Evolutionary conservation across 1,284 basidiomycete species (phyloP).

Genomic region (Chondrostereum purpureum): DNA sequence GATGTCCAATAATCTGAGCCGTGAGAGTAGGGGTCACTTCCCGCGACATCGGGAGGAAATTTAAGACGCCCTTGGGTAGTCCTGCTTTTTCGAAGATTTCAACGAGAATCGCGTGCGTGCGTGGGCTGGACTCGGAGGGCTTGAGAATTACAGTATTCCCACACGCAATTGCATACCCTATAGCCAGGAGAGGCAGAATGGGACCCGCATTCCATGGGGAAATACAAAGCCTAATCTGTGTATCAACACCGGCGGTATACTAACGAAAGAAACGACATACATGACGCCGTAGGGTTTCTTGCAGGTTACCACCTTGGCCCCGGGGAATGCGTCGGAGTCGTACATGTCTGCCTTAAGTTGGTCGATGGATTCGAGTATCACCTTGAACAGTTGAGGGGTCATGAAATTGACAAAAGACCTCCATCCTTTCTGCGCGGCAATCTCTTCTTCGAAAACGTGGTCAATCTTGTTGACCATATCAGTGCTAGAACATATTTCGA

Average conservation of each 20-base stretch:
- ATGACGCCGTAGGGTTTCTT: constrained; percentile 32
- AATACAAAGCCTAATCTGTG: constrained; percentile 27
- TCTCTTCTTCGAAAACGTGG: constrained; percentile 31
- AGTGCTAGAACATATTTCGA: constrained; percentile 38
- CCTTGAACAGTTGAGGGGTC: constrained; percentile 18
- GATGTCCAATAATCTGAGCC: constrained; percentile 51
- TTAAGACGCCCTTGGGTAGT: constrained; percentile 54
- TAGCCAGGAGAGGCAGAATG: constrained; percentile 40
- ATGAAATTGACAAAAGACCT: constrained; percentile 17
- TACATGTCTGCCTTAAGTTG: constrained; percentile 25
- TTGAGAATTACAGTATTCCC: constrained; percentile 64
- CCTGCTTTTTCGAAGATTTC: constrained; percentile 53
- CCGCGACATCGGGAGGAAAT: constrained; percentile 48
- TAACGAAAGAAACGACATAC: constrained; percentile 18
- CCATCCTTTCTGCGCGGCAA: constrained; percentile 26
- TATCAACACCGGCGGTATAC: not conserved
- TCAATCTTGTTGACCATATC: constrained; percentile 29
- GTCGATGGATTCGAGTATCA: constrained; percentile 21
- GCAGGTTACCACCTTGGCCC: constrained; percentile 23
- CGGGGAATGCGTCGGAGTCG: constrained; percentile 24
- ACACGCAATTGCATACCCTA: constrained; percentile 49
- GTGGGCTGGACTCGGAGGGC: constrained; percentile 50
- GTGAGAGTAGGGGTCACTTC: constrained; percentile 38
- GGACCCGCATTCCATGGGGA: constrained; percentile 44
- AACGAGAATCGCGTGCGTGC: constrained; percentile 40